A percentile compares a stretch with the other conserved stretches of the same genome.
Evolutionary conservation across 805 yeast genomes (phyloP).

Genomic region (Wickerhamiella kazuoi): DNA sequence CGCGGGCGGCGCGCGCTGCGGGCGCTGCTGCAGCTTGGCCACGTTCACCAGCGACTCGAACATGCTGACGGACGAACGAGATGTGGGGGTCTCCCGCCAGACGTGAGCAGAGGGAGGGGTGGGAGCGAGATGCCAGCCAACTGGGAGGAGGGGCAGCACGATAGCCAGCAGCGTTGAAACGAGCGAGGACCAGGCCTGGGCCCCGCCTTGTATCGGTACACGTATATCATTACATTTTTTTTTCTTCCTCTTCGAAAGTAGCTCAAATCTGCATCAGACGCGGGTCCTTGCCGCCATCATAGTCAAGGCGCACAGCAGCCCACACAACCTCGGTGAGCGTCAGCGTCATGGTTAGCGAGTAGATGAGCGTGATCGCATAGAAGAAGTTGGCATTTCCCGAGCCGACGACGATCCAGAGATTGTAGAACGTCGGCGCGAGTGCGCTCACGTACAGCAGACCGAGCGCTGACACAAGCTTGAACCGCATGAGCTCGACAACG

Average conservation of each 20-base stretch:
- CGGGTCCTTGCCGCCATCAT: conserved; percentile 25
- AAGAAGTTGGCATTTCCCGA: conserved; percentile 94
- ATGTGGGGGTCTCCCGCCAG: too few relatives aligned
- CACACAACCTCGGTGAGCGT: conserved; percentile 63
- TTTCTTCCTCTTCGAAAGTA: too few relatives aligned
- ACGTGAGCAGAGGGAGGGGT: too few relatives aligned
- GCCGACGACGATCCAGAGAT: conserved; percentile 69
- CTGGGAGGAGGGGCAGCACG: too few relatives aligned
- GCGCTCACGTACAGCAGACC: conserved; percentile 36
- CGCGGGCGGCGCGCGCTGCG: background rate
- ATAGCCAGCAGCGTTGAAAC: too few relatives aligned
- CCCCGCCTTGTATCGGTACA: too few relatives aligned
- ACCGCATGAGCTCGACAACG: conserved; percentile 25
- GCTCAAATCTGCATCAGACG: conserved; percentile 12
- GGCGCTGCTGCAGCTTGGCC: background rate
- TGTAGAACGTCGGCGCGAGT: conserved; percentile 76
- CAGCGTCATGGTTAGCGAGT: conserved; percentile 51
- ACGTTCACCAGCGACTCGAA: background rate
- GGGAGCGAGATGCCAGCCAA: too few relatives aligned
- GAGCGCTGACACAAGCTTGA: conserved; percentile 32
- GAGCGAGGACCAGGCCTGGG: too few relatives aligned
- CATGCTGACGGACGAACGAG: background rate
- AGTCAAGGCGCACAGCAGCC: conserved; percentile 58
- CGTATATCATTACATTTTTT: too few relatives aligned
- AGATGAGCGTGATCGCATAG: conserved; percentile 78